These are phyloP conservation scores for Canariomyces notabilis DNA, from an alignment of 2,329 filamentous ascomycete species.

Conservation along the genomic window DNA sequence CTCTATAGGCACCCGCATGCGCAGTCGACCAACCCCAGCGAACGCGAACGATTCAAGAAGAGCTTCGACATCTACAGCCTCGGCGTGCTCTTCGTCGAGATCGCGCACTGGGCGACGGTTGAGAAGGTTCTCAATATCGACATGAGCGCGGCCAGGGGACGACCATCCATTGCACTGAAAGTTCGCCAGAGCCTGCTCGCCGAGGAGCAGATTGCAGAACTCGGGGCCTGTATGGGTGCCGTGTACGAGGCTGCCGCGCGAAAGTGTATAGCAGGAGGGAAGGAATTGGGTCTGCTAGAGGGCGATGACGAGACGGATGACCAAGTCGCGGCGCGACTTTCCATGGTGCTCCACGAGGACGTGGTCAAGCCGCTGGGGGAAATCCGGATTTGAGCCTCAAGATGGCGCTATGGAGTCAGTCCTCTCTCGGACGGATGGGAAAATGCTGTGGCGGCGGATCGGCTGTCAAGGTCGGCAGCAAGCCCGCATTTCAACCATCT, in stretches of 20 bases:
- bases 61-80: conserved; percentile 43
- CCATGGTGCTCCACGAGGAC: conserved; percentile 38
- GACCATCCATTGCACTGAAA: conserved; percentile 24
- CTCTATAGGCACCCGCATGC: conserved; percentile 43
- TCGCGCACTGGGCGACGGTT: conserved; percentile 31
- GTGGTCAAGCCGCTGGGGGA: conserved; percentile 40
- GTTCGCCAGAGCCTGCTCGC: conserved; percentile 23
- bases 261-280: conserved; percentile 27
- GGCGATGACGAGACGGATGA: conserved; percentile 39
- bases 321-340: conserved; percentile 36
- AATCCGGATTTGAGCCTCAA: conserved; percentile 30
- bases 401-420: neutral
- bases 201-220: conserved; percentile 20
- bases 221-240: conserved; percentile 26
- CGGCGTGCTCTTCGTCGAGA: conserved; percentile 46
- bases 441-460: too few relatives aligned
- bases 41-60: conserved; percentile 35
- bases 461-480: too few relatives aligned
- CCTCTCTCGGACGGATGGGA: neutral
- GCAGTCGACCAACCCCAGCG: conserved; percentile 34
- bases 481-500: too few relatives aligned
- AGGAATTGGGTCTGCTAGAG: conserved; percentile 33
- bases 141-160: conserved; percentile 16
- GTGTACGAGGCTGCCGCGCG: conserved; percentile 24
- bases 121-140: conserved; percentile 24